Percentiles rank a stretch among this genome's conserved stretches.
phyloP scores from a whole-genome alignment of 805 yeast species.

The Alloascoidea africana region DNA sequence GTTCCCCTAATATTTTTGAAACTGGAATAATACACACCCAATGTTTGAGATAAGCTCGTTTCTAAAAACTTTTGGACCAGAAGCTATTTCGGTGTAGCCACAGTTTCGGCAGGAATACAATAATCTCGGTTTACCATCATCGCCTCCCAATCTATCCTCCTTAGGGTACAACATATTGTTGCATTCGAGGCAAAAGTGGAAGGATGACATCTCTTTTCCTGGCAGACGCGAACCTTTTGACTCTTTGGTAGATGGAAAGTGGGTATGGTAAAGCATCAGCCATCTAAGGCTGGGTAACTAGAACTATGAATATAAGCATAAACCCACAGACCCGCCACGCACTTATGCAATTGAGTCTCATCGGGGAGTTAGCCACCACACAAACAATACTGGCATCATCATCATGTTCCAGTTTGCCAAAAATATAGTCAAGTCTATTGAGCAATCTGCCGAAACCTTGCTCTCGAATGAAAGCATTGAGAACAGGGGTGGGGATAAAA shows the following conservation, averaged over 20 bases:
- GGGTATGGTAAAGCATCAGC: no score
- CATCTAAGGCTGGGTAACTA: no score
- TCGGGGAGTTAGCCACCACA: no score
- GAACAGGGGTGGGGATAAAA: conserved; percentile 14
- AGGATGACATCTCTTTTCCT: no score
- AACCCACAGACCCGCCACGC: no score
- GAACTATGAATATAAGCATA: no score
- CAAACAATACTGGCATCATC: no score
- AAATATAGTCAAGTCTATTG: neutral
- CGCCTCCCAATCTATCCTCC: conserved; percentile 67
- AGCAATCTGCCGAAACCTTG: neutral
- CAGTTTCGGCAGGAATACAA: conserved; percentile 92
- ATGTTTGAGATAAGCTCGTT: conserved; percentile 87
- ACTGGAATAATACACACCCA: conserved; percentile 23
- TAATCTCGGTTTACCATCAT: conserved; percentile 38
- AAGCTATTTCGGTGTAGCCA: conserved; percentile 84
- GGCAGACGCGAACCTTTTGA: no score
- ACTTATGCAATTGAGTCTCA: no score
- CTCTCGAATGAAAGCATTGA: conserved; percentile 15
- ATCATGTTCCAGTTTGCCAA: neutral
- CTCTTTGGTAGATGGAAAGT: no score
- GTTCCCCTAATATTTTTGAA: no score
- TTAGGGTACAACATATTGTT: conserved; percentile 97
- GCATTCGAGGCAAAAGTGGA: conserved; percentile 18
- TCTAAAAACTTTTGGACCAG: conserved; percentile 73